phyloP scores from a whole-genome alignment of 2,329 filamentous ascomycete genomes.

The Colletotrichum salicis region DNA sequence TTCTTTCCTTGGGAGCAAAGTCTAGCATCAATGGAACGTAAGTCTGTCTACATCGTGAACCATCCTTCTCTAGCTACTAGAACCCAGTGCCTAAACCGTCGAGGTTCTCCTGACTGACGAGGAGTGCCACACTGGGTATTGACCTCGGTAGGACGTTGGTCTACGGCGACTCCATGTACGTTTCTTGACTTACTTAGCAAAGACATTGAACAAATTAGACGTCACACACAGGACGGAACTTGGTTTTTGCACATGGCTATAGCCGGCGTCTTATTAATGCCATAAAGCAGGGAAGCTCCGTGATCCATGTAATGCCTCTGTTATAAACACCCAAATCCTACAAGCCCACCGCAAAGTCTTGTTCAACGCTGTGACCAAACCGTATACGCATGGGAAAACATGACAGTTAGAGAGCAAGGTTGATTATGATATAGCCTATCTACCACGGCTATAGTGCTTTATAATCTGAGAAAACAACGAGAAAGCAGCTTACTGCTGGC shows the following conservation, averaged over 20 bases:
- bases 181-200: neutral
- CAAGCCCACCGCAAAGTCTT: neutral
- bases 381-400: neutral
- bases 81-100: too few relatives aligned
- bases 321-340: slow-evolving; percentile 1
- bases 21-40: too few relatives aligned
- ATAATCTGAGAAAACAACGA: slow-evolving; percentile 19
- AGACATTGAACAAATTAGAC: neutral
- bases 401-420: neutral
- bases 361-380: slow-evolving; percentile 7
- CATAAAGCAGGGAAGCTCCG: neutral
- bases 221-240: neutral
- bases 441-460: slow-evolving; percentile 1
- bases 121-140: too few relatives aligned
- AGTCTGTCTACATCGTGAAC: too few relatives aligned
- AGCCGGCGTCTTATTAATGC: neutral
- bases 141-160: neutral
- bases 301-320: neutral
- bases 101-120: too few relatives aligned
- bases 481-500: slow-evolving; percentile 32
- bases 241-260: neutral
- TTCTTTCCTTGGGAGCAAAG: too few relatives aligned
- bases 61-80: too few relatives aligned
- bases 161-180: neutral
- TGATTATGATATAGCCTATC: slow-evolving; percentile 25